Conservation (phyloP, 805 yeast genomes). For the Pichia cephalocereana region DNA sequence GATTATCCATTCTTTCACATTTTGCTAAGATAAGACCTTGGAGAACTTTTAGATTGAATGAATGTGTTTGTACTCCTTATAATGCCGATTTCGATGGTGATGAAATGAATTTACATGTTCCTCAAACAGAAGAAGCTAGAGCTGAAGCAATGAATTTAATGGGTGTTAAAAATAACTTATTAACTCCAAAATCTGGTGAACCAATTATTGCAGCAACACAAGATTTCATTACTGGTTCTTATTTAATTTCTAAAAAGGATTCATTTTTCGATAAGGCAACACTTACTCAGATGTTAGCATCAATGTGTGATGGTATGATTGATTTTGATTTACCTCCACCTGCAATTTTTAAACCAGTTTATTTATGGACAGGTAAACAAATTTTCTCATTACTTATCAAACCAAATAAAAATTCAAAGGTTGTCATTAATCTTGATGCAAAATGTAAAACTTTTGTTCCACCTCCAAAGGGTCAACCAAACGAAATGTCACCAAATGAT, state of each 20-base stretch:
- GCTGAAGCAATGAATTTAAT: slow-evolving; percentile 97
- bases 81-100: slow-evolving; percentile 99
- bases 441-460: slow-evolving; percentile 84
- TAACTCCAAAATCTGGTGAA: slow-evolving; percentile 97
- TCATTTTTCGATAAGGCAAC: slow-evolving; percentile 84
- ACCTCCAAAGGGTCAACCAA: slow-evolving; percentile 63
- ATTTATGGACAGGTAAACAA: slow-evolving; percentile 97
- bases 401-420: slow-evolving; percentile 71
- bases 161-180: slow-evolving; percentile 93
- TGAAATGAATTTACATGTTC: slow-evolving; percentile 98
- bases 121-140: slow-evolving; percentile 97
- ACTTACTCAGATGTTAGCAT: slow-evolving; percentile 70
- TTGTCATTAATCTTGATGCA: slow-evolving; percentile 85
- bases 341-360: slow-evolving; percentile 78
- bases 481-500: slow-evolving; percentile 96
- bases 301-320: slow-evolving; percentile 90
- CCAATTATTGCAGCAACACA: slow-evolving; percentile 99
- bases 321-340: slow-evolving; percentile 97
- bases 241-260: slow-evolving; percentile 85
- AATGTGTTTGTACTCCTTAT: slow-evolving; percentile 98
- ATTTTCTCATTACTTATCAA: slow-evolving; percentile 78
- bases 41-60: slow-evolving; percentile 94
- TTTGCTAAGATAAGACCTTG: slow-evolving; percentile 95
- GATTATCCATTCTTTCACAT: slow-evolving; percentile 89
- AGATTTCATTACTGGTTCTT: slow-evolving; percentile 97